A percentile compares a stretch with the other conserved stretches of the same genome.
Conservation (phyloP, 2,329 filamentous ascomycete genomes). For the Mycosphaerelloides madeirae region DNA sequence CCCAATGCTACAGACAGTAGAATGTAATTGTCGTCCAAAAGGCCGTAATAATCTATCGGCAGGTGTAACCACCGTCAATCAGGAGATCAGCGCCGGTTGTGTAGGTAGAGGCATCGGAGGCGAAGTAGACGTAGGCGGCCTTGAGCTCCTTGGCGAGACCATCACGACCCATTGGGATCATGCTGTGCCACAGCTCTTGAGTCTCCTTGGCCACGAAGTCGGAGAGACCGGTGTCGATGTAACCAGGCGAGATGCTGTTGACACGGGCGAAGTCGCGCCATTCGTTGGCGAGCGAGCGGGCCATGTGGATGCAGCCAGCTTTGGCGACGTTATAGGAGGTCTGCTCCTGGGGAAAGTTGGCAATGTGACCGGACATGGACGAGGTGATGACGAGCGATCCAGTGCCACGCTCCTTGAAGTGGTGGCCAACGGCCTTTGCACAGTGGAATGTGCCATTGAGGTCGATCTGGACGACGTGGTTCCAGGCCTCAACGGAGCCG, state of each 20-base stretch:
- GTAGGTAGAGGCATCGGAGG: constrained; percentile 34
- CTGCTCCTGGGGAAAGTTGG: constrained; percentile 75
- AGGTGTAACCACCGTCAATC: constrained; percentile 47
- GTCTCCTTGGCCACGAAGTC: constrained; percentile 59
- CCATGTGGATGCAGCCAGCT: constrained; percentile 57
- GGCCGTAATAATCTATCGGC: constrained; percentile 25
- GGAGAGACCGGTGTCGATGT: constrained; percentile 63
- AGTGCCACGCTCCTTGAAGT: constrained; percentile 63
- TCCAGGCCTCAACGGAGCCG: constrained; percentile 64
- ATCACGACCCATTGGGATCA: constrained; percentile 58
- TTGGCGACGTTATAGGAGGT: constrained; percentile 62
- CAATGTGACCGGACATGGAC: constrained; percentile 74
- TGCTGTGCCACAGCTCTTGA: constrained; percentile 55
- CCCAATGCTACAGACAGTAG: no score
- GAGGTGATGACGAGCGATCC: constrained; percentile 64
- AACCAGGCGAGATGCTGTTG: constrained; percentile 64
- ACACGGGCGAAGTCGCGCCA: constrained; percentile 66
- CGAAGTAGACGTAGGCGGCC: constrained; percentile 6
- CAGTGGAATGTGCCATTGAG: constrained; percentile 82
- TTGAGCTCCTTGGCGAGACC: constrained; percentile 56
- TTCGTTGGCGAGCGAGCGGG: constrained; percentile 61
- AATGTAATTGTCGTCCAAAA: no score
- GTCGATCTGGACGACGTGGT: constrained; percentile 79
- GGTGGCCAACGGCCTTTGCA: constrained; percentile 78
- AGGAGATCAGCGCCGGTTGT: constrained; percentile 49